Evolutionary conservation across 345 rosid genomes (phyloP).

Genomic region (Moringa oleifera): DNA sequence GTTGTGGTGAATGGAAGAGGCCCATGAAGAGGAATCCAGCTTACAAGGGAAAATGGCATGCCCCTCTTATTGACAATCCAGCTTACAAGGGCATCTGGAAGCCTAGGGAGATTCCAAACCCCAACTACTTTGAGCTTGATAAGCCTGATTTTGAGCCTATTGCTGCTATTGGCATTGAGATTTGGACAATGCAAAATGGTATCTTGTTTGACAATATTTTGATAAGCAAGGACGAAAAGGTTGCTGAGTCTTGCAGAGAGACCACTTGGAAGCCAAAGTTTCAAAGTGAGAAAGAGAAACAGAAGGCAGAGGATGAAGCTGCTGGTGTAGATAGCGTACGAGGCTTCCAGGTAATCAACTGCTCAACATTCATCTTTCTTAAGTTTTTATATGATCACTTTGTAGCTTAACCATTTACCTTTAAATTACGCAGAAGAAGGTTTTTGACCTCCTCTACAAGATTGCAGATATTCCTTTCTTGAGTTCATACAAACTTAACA

Average conservation of each 20-base stretch:
- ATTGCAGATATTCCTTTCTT: conserved; percentile 70
- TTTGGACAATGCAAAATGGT: conserved; percentile 76
- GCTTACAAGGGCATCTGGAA: conserved; percentile 65
- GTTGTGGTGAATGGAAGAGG: conserved; percentile 69
- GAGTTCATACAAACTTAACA: conserved; percentile 47
- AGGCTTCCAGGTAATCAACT: conserved; percentile 41
- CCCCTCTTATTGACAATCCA: conserved; percentile 59
- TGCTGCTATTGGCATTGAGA: conserved; percentile 66
- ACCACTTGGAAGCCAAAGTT: conserved; percentile 49
- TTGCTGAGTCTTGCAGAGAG: conserved; percentile 30
- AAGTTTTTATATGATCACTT: background rate
- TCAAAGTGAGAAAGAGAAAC: conserved; percentile 52
- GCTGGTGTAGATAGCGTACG: conserved; percentile 41
- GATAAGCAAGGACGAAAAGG: conserved; percentile 44
- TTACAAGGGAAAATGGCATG: conserved; percentile 62
- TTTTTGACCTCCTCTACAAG: conserved; percentile 64
- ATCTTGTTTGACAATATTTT: conserved; percentile 50
- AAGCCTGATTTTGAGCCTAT: conserved; percentile 54
- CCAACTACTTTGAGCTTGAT: conserved; percentile 50
- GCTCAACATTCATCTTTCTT: background rate
- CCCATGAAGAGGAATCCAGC: conserved; percentile 59
- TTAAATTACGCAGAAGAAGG: conserved; percentile 41
- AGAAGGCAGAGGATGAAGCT: conserved; percentile 68
- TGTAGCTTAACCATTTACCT: background rate
- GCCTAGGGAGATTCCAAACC: conserved; percentile 58